A percentile compares a stretch with the other conserved stretches of the same genome.
Conservation (phyloP, 352 stramenopile species). For the Pythium monospermum region DNA sequence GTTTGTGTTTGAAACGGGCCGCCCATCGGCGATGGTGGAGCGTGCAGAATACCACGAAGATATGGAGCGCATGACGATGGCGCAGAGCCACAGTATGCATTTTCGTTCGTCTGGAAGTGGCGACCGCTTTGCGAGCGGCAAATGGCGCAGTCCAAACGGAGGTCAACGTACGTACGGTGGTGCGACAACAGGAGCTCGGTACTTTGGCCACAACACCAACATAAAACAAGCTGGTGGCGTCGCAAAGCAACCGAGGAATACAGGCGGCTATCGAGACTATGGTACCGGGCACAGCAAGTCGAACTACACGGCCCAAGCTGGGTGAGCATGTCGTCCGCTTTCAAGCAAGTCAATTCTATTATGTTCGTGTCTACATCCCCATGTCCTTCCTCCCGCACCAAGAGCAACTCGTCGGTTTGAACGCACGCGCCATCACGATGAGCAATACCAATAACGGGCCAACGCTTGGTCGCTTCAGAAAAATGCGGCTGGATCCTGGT, state of each 20-base stretch:
- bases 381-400: background rate
- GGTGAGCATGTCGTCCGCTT: no score
- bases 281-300: conserved; percentile 11
- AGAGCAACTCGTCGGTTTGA: background rate
- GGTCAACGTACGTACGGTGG: conserved; percentile 9
- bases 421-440: no score
- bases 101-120: conserved; percentile 15
- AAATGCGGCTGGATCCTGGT: no score
- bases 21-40: conserved; percentile 39
- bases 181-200: conserved; percentile 6
- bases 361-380: background rate
- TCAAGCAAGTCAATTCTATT: background rate
- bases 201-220: conserved; percentile 14
- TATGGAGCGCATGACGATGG: conserved; percentile 49
- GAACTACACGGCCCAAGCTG: conserved; percentile 21
- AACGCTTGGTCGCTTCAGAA: no score
- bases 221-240: conserved; percentile 6
- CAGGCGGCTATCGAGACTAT: background rate
- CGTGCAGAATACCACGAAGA: conserved; percentile 57
- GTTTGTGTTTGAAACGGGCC: conserved; percentile 63
- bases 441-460: no score
- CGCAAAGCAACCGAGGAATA: background rate
- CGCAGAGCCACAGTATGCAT: conserved; percentile 18
- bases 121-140: conserved; percentile 28
- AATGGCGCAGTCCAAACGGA: conserved; percentile 37